A percentile compares a stretch with the other conserved stretches of the same genome.
Conservation (phyloP, 805 yeast species). For the Candida sanyiensis region DNA sequence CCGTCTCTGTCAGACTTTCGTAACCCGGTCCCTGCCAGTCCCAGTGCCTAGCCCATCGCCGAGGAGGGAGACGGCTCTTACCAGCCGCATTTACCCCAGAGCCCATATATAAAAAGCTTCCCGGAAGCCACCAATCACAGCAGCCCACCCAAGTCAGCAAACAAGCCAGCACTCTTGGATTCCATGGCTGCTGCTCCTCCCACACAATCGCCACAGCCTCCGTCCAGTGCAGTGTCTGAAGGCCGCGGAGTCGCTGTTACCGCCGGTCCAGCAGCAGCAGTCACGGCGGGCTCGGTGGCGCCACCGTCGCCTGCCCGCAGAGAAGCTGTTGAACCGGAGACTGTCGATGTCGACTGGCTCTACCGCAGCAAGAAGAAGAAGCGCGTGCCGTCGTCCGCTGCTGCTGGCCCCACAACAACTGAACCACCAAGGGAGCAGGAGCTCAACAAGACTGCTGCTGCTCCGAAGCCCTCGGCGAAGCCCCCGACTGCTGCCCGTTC, state of each 20-base stretch:
- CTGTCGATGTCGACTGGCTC: conserved; percentile 75
- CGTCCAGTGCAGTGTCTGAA: too few relatives aligned
- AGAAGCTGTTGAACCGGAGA: not conserved
- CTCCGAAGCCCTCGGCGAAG: not conserved
- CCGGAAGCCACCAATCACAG: not conserved
- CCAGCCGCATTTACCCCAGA: conserved; percentile 2
- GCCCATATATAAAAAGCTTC: not conserved
- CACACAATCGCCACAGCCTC: not conserved
- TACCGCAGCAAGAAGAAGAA: conserved; percentile 66
- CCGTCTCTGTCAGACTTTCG: too few relatives aligned
- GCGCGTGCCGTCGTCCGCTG: conserved; percentile 20
- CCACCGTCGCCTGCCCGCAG: not conserved
- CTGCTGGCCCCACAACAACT: not conserved
- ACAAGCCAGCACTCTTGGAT: not conserved
- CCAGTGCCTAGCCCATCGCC: not conserved
- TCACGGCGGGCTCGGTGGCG: not conserved
- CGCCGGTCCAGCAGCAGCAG: too few relatives aligned
- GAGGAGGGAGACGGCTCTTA: conserved; percentile 1
- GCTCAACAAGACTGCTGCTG: not conserved
- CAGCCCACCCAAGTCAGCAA: not conserved
- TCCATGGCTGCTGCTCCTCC: not conserved
- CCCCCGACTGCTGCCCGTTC: not conserved
- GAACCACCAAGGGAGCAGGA: not conserved
- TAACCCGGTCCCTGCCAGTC: too few relatives aligned
- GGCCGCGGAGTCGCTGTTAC: too few relatives aligned